These are phyloP conservation scores for Boletus tylopilopsis DNA, from an alignment of 768 basidiomycete genomes.

Conservation along the genomic window DNA sequence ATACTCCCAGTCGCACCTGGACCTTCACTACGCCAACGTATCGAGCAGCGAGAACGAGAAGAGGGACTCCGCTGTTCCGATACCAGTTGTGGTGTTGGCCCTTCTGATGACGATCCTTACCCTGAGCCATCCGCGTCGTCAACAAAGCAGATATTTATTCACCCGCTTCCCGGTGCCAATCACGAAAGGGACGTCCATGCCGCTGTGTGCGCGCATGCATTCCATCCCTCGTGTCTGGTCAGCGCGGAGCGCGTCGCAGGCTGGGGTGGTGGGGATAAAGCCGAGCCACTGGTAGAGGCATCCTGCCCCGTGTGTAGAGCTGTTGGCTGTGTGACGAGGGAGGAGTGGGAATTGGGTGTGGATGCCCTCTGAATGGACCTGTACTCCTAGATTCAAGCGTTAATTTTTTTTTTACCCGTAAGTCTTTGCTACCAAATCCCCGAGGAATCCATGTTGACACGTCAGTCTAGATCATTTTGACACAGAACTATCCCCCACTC, in stretches of 20 bases:
- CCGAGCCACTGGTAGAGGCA: constrained; percentile 52
- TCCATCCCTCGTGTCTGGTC: constrained; percentile 73
- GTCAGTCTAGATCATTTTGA: background rate
- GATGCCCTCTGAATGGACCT: constrained; percentile 22
- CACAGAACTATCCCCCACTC: background rate
- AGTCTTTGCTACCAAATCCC: background rate
- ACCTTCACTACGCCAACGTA: constrained; percentile 63
- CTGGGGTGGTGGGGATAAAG: constrained; percentile 49
- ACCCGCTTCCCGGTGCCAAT: constrained; percentile 12
- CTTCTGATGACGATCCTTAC: constrained; percentile 67
- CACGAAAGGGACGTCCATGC: constrained; percentile 13
- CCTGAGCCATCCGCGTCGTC: constrained; percentile 25
- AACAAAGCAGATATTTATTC: constrained; percentile 25
- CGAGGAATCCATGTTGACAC: background rate
- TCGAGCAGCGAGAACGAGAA: constrained; percentile 71
- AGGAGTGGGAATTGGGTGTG: constrained; percentile 58
- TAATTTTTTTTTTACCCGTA: background rate
- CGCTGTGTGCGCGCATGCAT: constrained; percentile 55
- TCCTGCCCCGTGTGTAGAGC: constrained; percentile 70
- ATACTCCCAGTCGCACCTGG: constrained; percentile 61
- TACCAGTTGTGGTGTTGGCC: constrained; percentile 69
- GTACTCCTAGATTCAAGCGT: background rate
- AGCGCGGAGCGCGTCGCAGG: constrained; percentile 60
- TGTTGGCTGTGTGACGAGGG: constrained; percentile 53
- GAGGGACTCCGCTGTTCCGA: constrained; percentile 70